These are phyloP conservation scores for Halophytophthora polymorphica DNA, from an alignment of 352 stramenopile genomes.

Conservation along the genomic window DNA sequence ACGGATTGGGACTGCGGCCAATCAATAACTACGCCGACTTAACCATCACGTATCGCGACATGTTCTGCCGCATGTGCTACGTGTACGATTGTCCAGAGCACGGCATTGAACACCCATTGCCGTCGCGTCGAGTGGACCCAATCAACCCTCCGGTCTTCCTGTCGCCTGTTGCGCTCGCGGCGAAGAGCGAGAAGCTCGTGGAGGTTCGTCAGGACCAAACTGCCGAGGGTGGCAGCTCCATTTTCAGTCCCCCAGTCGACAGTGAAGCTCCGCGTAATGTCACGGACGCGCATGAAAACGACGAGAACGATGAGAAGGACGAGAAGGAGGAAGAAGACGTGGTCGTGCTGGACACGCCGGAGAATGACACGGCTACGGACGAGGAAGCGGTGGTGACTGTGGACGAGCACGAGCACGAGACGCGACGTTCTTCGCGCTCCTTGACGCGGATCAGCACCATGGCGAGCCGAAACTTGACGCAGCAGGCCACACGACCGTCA, in stretches of 20 bases:
- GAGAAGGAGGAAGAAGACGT: conserved; percentile 17
- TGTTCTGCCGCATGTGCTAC: conserved; percentile 93
- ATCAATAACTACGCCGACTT: conserved; percentile 66
- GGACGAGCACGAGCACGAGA: conserved; percentile 35
- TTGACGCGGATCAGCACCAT: conserved; percentile 55
- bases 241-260: conserved; percentile 8
- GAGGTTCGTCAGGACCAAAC: conserved; percentile 7
- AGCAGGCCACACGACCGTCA: conserved; percentile 21
- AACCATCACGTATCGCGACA: conserved; percentile 84
- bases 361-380: conserved; percentile 17
- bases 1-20: conserved; percentile 45
- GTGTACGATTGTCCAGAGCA: conserved; percentile 92
- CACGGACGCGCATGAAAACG: conserved; percentile 12
- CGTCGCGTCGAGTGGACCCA: conserved; percentile 52
- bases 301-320: conserved; percentile 6
- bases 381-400: conserved; percentile 11
- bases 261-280: conserved; percentile 8
- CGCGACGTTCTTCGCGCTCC: conserved; percentile 53
- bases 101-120: conserved; percentile 78
- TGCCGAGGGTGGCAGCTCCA: conserved; percentile 13
- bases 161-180: conserved; percentile 31
- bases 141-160: conserved; percentile 48
- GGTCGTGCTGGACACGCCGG: conserved; percentile 4
- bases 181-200: conserved; percentile 13
- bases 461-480: conserved; percentile 49